phyloP scores from a whole-genome alignment of 2,329 filamentous ascomycete species.

The Fusarium sp. region DNA sequence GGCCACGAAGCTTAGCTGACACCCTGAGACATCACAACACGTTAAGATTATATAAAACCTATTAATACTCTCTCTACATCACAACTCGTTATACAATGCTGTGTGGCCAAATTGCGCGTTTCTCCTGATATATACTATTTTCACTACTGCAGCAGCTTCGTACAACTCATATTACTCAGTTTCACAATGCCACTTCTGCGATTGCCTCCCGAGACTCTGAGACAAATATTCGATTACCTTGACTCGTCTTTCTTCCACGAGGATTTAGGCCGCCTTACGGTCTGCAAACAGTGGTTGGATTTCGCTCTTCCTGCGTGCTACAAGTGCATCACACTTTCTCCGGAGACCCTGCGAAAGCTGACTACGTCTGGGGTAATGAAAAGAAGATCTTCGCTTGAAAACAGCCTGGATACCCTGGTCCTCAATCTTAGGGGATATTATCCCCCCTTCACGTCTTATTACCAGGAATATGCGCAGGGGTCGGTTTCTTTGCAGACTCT shows the following conservation, averaged over 20 bases:
- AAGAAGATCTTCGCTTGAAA: not conserved
- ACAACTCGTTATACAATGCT: too few relatives aligned
- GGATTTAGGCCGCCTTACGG: constrained; percentile 28
- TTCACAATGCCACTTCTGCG: constrained; percentile 29
- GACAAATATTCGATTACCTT: constrained; percentile 34
- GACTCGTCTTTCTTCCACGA: constrained; percentile 34
- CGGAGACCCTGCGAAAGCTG: not conserved
- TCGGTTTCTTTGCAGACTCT: not conserved
- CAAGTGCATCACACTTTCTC: not conserved
- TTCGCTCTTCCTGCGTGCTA: constrained; percentile 13
- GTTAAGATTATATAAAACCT: not conserved
- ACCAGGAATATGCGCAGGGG: not conserved
- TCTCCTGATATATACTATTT: too few relatives aligned
- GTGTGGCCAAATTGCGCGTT: not conserved
- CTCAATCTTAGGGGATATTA: not conserved
- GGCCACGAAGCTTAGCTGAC: too few relatives aligned
- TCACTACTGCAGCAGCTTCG: not conserved
- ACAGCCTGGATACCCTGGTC: not conserved
- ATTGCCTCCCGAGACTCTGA: constrained; percentile 33
- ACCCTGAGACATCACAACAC: too few relatives aligned
- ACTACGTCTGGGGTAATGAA: not conserved
- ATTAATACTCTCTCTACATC: too few relatives aligned
- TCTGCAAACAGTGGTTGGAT: constrained; percentile 40
- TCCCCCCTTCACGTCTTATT: not conserved
- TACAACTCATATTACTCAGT: not conserved